phyloP scores from a whole-genome alignment of 345 rosid species.

The Eucalyptus curtisii region DNA sequence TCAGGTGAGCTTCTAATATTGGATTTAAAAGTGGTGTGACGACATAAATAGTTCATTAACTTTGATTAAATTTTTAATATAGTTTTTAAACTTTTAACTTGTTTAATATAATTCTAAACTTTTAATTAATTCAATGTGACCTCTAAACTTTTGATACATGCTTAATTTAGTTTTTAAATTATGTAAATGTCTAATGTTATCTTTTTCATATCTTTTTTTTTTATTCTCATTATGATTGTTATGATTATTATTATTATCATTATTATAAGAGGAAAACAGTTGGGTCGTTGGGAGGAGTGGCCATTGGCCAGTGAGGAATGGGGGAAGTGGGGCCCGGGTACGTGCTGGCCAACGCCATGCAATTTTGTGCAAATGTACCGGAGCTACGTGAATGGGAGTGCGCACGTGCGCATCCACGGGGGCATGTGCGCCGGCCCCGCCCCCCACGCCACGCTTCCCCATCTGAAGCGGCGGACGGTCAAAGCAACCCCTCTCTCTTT shows the following conservation, averaged over 20 bases:
- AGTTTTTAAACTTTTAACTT: too few species aligned
- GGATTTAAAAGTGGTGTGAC: accelerated
- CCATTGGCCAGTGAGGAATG: not conserved
- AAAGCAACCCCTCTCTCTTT: not conserved
- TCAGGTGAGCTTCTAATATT: not conserved
- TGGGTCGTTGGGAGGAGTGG: not conserved
- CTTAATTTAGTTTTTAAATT: accelerated
- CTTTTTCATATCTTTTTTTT: too few species aligned
- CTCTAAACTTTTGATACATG: accelerated
- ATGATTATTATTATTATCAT: too few species aligned
- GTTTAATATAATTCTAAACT: accelerated
- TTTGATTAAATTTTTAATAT: accelerated
- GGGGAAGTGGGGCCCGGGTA: not conserved
- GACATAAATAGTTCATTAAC: accelerated
- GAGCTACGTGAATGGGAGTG: not conserved
- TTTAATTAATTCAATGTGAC: accelerated
- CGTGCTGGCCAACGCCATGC: not conserved
- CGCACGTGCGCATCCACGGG: not conserved
- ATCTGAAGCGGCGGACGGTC: not conserved
- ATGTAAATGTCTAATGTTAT: not conserved
- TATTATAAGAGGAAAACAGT: not conserved
- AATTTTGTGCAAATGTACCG: not conserved
- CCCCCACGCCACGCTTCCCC: not conserved
- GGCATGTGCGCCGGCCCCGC: not conserved
- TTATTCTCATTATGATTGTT: too few species aligned